A percentile compares a stretch with the other conserved stretches of the same genome.
These are phyloP conservation scores for Solanum habrochaites DNA, from an alignment of 257 asterid genomes.

Conservation along the genomic window DNA sequence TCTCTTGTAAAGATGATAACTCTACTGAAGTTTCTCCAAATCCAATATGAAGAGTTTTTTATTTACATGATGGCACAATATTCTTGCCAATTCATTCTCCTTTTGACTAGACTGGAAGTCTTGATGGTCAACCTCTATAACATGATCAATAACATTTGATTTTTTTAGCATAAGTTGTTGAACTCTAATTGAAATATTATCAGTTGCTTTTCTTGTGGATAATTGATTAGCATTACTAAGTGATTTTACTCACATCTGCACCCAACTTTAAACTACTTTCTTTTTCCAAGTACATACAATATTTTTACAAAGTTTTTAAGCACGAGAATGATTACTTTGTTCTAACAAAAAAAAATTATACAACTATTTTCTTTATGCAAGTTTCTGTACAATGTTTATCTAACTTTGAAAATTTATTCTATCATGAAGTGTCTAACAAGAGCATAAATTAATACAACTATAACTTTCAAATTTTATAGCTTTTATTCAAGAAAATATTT, in stretches of 20 bases:
- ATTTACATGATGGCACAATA: no score
- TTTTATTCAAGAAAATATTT: neutral
- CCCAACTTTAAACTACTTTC: no score
- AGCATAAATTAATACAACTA: neutral
- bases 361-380: neutral
- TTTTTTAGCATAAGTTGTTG: neutral
- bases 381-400: neutral
- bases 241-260: neutral
- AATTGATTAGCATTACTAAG: neutral
- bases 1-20: no score
- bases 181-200: neutral
- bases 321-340: neutral
- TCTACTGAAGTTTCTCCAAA: no score
- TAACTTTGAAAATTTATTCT: neutral
- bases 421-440: neutral
- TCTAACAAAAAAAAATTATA: no score
- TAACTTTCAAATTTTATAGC: neutral
- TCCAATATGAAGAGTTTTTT: no score
- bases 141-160: neutral
- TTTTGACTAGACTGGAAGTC: neutral
- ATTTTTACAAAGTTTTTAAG: neutral
- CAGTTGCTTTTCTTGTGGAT: neutral
- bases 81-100: no score
- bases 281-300: neutral
- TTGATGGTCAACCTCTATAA: neutral